These are phyloP conservation scores for Yamadazyma blattariae DNA, from an alignment of 1,139 yeast genomes.

Conservation along the genomic window DNA sequence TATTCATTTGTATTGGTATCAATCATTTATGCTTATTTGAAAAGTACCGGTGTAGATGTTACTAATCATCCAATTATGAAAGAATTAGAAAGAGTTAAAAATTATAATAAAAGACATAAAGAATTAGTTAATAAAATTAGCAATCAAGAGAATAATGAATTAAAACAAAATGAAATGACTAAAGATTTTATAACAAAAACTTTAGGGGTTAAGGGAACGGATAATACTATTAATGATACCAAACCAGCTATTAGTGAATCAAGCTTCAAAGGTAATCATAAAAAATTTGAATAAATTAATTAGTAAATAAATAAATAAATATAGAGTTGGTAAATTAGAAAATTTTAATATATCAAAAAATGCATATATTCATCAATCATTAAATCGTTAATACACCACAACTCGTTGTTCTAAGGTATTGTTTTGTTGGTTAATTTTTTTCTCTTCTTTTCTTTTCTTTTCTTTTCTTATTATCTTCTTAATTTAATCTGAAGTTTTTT, in stretches of 20 bases:
- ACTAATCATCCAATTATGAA: constrained; percentile 60
- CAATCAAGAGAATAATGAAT: constrained; percentile 14
- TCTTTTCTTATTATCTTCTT: background rate
- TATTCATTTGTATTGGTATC: constrained; percentile 48
- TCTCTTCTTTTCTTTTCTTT: too few species aligned
- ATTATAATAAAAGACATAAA: constrained; percentile 63
- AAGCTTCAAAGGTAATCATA: constrained; percentile 61
- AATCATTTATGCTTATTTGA: constrained; percentile 54
- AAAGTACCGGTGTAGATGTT: constrained; percentile 58
- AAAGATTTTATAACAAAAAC: constrained; percentile 43
- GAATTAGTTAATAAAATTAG: constrained; percentile 25
- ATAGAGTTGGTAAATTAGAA: background rate
- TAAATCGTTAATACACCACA: background rate
- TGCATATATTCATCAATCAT: constrained; percentile 3
- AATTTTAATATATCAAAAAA: too few species aligned
- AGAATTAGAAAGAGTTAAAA: constrained; percentile 69
- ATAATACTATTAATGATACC: constrained; percentile 22
- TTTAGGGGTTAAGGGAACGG: constrained; percentile 36
- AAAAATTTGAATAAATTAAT: constrained; percentile 37
- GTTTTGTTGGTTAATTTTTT: too few species aligned
- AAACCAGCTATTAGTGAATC: constrained; percentile 59
- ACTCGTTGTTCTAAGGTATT: too few species aligned
- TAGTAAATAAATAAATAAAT: too few species aligned
- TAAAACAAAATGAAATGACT: constrained; percentile 27
- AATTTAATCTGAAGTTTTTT: too few species aligned